Evolutionary conservation across 2,329 filamentous ascomycete species (phyloP).

Genomic region (Aspergillus candidus): DNA sequence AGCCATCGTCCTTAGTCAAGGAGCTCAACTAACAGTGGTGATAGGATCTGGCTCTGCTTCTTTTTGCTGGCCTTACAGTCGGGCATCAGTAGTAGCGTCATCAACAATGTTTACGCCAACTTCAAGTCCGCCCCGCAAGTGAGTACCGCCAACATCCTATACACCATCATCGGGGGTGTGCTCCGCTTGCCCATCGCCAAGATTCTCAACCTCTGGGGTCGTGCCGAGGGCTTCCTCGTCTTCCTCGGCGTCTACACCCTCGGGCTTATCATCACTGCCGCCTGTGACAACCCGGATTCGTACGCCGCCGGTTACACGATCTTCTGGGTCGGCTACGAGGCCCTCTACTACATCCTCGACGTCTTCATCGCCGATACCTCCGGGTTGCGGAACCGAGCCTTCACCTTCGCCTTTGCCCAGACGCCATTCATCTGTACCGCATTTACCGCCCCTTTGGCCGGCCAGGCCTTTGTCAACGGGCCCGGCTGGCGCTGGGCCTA

Average conservation of each 20-base stretch:
- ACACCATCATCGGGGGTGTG: slow-evolving; percentile 52
- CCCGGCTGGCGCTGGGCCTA: slow-evolving; percentile 59
- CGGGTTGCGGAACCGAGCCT: slow-evolving; percentile 52
- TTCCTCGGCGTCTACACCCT: slow-evolving; percentile 44
- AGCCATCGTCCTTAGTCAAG: not conserved
- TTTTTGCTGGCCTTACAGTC: slow-evolving; percentile 43
- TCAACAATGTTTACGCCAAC: slow-evolving; percentile 47
- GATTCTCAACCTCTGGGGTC: slow-evolving; percentile 57
- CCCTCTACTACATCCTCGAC: slow-evolving; percentile 50
- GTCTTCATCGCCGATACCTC: slow-evolving; percentile 61
- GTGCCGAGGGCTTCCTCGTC: slow-evolving; percentile 52
- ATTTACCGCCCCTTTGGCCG: slow-evolving; percentile 49
- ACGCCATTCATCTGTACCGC: slow-evolving; percentile 60
- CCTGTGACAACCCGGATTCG: slow-evolving; percentile 53
- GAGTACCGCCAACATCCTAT: slow-evolving; percentile 49
- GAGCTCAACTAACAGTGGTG: slow-evolving; percentile 9
- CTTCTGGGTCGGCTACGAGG: slow-evolving; percentile 54
- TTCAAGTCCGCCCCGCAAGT: slow-evolving; percentile 47
- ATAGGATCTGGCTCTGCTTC: slow-evolving; percentile 43
- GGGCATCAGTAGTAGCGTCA: slow-evolving; percentile 38
- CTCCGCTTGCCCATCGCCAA: slow-evolving; percentile 59
- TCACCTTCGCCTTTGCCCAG: slow-evolving; percentile 54
- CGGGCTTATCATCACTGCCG: slow-evolving; percentile 56
- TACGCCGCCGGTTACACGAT: slow-evolving; percentile 61
- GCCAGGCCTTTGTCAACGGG: slow-evolving; percentile 43